A percentile compares a stretch with the other conserved stretches of the same genome.
Conservation (phyloP, 208 protist genomes). For the Crithidia acanthocephali region DNA sequence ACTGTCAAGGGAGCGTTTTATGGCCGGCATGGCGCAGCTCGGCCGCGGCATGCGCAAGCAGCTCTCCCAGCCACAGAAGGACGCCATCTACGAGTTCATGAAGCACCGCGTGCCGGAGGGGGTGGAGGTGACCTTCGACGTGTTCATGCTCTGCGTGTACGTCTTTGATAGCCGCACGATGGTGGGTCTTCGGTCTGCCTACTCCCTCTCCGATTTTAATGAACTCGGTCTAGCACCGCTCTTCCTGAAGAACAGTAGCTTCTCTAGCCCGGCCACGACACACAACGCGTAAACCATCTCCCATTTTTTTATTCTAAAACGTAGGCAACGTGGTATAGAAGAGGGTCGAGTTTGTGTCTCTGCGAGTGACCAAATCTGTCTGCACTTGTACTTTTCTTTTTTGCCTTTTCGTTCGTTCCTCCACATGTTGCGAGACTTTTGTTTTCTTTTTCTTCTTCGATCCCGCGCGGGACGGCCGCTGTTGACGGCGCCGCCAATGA, state of each 20-base stretch:
- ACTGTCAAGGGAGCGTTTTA: constrained; percentile 69
- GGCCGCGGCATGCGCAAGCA: constrained; percentile 81
- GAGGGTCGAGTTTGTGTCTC: not conserved
- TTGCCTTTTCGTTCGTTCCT: too few relatives aligned
- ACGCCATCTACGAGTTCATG: constrained; percentile 80
- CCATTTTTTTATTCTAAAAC: too few relatives aligned
- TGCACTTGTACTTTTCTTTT: too few relatives aligned
- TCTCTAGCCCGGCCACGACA: constrained; percentile 34
- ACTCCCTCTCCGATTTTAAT: constrained; percentile 39
- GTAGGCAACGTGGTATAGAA: too few relatives aligned
- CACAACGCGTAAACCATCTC: constrained; percentile 6
- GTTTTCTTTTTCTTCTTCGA: not conserved
- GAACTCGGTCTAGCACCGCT: constrained; percentile 53
- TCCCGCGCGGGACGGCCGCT: not conserved
- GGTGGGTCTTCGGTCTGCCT: constrained; percentile 2
- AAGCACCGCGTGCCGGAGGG: constrained; percentile 42
- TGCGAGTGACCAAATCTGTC: not conserved
- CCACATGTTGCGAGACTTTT: not conserved
- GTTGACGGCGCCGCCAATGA: not conserved
- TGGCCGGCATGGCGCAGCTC: constrained; percentile 70
- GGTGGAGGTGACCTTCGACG: constrained; percentile 63
- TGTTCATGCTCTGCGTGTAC: constrained; percentile 71
- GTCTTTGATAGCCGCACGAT: constrained; percentile 66
- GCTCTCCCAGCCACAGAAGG: constrained; percentile 73
- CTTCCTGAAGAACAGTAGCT: constrained; percentile 69